Evolutionary conservation across 2,329 filamentous ascomycete genomes (phyloP).

Genomic region (Trichoderma brevicompactum): DNA sequence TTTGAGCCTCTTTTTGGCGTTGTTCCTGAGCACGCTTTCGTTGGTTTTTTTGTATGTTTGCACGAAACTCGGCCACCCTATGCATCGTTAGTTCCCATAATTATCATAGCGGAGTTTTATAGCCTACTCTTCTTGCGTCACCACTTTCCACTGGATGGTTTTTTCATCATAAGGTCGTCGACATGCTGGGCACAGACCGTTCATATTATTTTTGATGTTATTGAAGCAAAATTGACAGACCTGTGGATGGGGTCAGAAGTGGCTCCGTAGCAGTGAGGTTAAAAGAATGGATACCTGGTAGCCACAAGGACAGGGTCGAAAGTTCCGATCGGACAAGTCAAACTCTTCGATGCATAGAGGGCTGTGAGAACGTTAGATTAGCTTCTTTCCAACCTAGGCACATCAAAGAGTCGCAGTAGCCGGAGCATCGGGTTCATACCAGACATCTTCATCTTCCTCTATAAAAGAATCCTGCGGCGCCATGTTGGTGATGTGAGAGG

Average conservation of each 20-base stretch:
- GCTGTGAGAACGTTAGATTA: slow-evolving; percentile 54
- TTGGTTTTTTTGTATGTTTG: slow-evolving; percentile 84
- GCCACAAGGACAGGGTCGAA: slow-evolving; percentile 93
- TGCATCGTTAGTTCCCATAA: slow-evolving; percentile 23
- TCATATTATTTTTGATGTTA: slow-evolving; percentile 98
- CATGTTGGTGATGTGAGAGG: slow-evolving; percentile 48
- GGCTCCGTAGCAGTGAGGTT: neutral
- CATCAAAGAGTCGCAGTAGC: slow-evolving; percentile 21
- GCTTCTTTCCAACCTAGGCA: slow-evolving; percentile 31
- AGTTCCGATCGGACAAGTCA: slow-evolving; percentile 95
- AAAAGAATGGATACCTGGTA: slow-evolving; percentile 74
- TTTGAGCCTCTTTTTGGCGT: slow-evolving; percentile 93
- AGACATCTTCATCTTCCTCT: slow-evolving; percentile 72
- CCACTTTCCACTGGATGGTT: slow-evolving; percentile 95
- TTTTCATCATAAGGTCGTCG: slow-evolving; percentile 94
- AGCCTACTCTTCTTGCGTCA: slow-evolving; percentile 90
- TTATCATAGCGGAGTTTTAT: too few relatives aligned
- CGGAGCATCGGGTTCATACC: slow-evolving; percentile 51
- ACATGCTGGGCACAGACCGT: slow-evolving; percentile 96
- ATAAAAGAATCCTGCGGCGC: slow-evolving; percentile 72
- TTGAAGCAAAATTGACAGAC: slow-evolving; percentile 99
- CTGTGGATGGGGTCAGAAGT: slow-evolving; percentile 50
- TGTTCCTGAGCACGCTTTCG: slow-evolving; percentile 84
- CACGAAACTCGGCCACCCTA: slow-evolving; percentile 74
- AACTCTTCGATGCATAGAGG: slow-evolving; percentile 99